Evolutionary conservation across 768 basidiomycete genomes (phyloP).

Genomic region (Psilocybe tampanensis): DNA sequence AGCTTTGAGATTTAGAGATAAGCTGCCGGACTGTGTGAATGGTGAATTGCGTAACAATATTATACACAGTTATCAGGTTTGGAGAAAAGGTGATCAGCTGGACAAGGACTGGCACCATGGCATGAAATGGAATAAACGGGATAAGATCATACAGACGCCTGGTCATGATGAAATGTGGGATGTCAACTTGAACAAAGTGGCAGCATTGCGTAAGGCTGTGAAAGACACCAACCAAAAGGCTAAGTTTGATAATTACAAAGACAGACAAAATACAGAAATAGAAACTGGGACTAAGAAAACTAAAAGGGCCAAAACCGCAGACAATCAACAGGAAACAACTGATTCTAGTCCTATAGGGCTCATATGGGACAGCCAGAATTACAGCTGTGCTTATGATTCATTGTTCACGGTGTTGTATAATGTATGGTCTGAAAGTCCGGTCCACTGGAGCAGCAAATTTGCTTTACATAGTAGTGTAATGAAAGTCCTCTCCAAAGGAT

Average conservation of each 20-base stretch:
- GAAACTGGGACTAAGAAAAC: neutral
- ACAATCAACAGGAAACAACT: neutral
- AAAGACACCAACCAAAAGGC: neutral
- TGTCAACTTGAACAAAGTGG: neutral
- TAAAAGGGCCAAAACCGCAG: neutral
- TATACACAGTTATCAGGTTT: neutral
- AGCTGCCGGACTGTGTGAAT: constrained; percentile 15
- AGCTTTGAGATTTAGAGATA: constrained; percentile 20
- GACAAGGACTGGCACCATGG: neutral
- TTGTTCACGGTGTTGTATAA: neutral
- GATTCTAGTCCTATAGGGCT: neutral
- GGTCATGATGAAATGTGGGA: neutral
- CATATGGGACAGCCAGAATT: neutral
- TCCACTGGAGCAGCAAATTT: no score
- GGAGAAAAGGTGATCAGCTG: neutral
- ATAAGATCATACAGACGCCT: neutral
- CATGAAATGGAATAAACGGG: neutral
- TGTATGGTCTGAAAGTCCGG: neutral
- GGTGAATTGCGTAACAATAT: constrained; percentile 4
- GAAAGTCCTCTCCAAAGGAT: no score
- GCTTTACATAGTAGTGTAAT: no score
- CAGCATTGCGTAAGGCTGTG: neutral
- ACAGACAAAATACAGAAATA: neutral
- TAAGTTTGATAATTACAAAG: neutral
- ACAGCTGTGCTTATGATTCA: neutral